Base-by-base conservation (phyloP, 495 filamentous ascomycete genomes). In the Penicillium paxilli region DNA sequence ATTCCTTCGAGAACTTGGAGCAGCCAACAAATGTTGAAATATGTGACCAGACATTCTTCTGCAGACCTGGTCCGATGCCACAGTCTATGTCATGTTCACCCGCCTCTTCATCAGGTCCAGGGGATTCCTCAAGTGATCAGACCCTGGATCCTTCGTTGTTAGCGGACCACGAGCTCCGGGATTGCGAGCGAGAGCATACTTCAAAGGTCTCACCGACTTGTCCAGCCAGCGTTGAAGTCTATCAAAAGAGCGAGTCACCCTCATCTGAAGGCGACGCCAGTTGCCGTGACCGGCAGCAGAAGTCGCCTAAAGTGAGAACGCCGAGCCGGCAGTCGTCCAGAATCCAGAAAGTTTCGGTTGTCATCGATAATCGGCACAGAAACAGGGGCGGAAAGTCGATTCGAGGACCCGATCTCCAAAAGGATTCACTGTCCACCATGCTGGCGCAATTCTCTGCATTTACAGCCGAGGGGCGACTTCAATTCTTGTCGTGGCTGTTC, bases 401-500 rank as follows among this genome's bases (percentile, higher is more conserved):
- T 49, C 41, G 12, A 40, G 17, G 14, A 47, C 25, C 16, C 4
- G 11, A 23, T 37, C 22, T 7, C 32, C 11, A 20, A 4, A 41
- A 17, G 17, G 44, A 26, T 20, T 53, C 49, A 0, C 52, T 53
- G 49, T 42, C 49, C 45, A 26, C 22, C 16, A 10, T 56, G 28
- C 49, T 38, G 26, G 49, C 20, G 17, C 26, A 60, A 53, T 62
- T 62, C 42, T 55, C 49, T 16, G 21, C 52, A 24, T 49, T 59
- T 10, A 37, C 37, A 9, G 40, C 49, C 28, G 44, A 62, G 49
- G 59, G 52, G 7, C 28, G 48, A 25, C 52, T 62, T 23, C 19
- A 55, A 40, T 59, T 62, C 40, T 40, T 62, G 28, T 62, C 50
- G n/a, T 62, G 24, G 51, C 32, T 62, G 23, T 52, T 56, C 45